Percentiles rank a stretch among this genome's conserved stretches.
These are phyloP conservation scores for Saposhnikovia divaricata DNA, from an alignment of 129 eudicot genomes.

Conservation along the genomic window DNA sequence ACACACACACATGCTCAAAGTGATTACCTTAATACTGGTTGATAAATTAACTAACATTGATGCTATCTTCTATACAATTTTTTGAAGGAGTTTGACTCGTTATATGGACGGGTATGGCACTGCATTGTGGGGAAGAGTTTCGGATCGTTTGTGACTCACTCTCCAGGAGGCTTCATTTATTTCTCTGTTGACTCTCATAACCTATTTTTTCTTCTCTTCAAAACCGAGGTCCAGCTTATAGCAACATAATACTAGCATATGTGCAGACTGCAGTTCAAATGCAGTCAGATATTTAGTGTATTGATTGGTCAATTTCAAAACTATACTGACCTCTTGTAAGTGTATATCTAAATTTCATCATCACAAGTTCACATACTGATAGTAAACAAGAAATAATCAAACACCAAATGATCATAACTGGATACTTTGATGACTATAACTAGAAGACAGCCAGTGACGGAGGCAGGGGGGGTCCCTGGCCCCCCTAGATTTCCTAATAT, in stretches of 20 bases:
- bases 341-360: neutral
- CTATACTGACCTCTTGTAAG: neutral
- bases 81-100: constrained; percentile 62
- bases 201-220: constrained; percentile 62
- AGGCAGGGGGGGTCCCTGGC: too few relatives aligned
- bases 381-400: neutral
- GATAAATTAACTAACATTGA: neutral
- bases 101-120: constrained; percentile 86
- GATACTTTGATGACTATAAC: neutral
- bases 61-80: neutral
- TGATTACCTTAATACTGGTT: neutral
- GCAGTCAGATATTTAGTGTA: neutral
- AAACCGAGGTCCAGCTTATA: constrained; percentile 63
- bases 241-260: neutral
- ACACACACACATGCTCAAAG: neutral
- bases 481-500: too few relatives aligned
- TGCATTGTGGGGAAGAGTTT: constrained; percentile 92
- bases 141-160: constrained; percentile 75
- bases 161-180: constrained; percentile 79
- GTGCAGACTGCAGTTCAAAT: neutral
- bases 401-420: neutral
- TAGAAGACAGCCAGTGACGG: neutral
- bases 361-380: neutral
- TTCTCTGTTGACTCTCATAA: constrained; percentile 46
- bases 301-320: neutral